These are phyloP conservation scores for Cladosporium sp. DNA, from an alignment of 2,329 filamentous ascomycete species.

Conservation along the genomic window DNA sequence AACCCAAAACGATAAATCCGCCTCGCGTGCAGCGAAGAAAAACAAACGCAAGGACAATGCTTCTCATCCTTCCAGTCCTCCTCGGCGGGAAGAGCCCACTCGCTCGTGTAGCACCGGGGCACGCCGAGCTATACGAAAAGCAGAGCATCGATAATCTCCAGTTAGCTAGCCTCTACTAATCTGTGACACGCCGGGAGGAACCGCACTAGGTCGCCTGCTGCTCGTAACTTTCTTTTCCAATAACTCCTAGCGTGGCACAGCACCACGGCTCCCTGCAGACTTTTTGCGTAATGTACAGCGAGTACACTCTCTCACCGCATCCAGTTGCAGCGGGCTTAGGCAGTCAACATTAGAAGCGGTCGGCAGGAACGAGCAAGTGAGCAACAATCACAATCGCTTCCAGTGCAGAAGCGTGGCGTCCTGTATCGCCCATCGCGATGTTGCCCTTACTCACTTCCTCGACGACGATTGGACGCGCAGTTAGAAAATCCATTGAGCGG, in stretches of 20 bases:
- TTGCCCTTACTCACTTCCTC: background rate
- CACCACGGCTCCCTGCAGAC: constrained; percentile 8
- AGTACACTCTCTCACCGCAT: constrained; percentile 8
- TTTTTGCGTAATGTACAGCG: background rate
- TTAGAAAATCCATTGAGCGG: constrained; percentile 11
- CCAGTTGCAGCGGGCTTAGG: background rate
- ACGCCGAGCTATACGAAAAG: constrained; percentile 12
- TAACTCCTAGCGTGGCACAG: constrained; percentile 13
- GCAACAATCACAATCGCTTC: background rate
- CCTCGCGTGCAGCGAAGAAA: constrained; percentile 12
- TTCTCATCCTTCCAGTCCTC: background rate
- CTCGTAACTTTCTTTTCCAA: constrained; percentile 19
- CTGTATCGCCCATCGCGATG: background rate
- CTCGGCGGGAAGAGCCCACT: background rate
- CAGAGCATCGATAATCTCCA: constrained; percentile 13
- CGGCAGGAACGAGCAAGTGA: background rate
- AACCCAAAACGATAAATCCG: background rate
- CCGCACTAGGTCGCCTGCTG: constrained; percentile 2
- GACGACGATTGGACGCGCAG: constrained; percentile 8
- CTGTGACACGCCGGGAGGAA: constrained; percentile 17
- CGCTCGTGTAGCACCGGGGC: constrained; percentile 12
- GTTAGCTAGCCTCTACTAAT: constrained; percentile 12
- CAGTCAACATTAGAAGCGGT: background rate
- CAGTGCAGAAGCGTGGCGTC: background rate
- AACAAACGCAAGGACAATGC: background rate